phyloP scores from a whole-genome alignment of 176 grass and related monocot species.

The Avena eriantha region DNA sequence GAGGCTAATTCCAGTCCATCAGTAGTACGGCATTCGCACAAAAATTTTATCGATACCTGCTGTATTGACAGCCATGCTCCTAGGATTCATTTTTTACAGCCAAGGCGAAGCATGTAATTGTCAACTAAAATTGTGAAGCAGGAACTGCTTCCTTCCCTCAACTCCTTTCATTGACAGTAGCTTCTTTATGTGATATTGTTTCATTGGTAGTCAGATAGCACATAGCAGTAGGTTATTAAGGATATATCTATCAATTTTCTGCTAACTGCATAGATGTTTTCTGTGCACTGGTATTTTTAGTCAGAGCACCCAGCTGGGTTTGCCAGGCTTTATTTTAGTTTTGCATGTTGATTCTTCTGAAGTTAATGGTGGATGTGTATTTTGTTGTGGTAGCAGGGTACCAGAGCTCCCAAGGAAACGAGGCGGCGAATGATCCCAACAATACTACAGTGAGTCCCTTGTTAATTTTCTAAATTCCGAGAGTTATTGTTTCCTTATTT shows the following conservation, averaged over 20 bases:
- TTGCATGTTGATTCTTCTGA: not conserved
- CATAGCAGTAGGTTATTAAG: not conserved
- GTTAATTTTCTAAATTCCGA: not conserved
- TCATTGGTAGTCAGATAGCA: not conserved
- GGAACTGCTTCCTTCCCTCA: conserved; percentile 3
- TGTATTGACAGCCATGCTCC: not conserved
- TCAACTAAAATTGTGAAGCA: conserved; percentile 21
- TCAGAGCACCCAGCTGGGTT: not conserved
- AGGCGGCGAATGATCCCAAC: conserved; percentile 72
- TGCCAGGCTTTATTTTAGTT: conserved; percentile 19
- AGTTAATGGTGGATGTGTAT: conserved; percentile 26
- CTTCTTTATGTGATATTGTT: conserved; percentile 5
- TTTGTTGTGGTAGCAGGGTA: conserved; percentile 58
- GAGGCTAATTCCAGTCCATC: not conserved
- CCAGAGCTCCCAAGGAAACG: conserved; percentile 63
- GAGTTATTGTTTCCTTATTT: conserved; percentile 43
- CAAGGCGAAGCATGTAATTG: not conserved
- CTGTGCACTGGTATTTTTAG: not conserved
- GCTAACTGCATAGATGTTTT: not conserved
- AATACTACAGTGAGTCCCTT: conserved; percentile 85
- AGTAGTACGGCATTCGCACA: not conserved
- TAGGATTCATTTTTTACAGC: conserved; percentile 24
- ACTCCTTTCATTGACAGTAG: not conserved
- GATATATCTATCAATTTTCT: not conserved
- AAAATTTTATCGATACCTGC: not conserved